A percentile compares a stretch with the other conserved stretches of the same genome.
These are phyloP conservation scores for Sanghuangporus sanghuang DNA, from an alignment of 1,284 basidiomycete species.

Conservation along the genomic window DNA sequence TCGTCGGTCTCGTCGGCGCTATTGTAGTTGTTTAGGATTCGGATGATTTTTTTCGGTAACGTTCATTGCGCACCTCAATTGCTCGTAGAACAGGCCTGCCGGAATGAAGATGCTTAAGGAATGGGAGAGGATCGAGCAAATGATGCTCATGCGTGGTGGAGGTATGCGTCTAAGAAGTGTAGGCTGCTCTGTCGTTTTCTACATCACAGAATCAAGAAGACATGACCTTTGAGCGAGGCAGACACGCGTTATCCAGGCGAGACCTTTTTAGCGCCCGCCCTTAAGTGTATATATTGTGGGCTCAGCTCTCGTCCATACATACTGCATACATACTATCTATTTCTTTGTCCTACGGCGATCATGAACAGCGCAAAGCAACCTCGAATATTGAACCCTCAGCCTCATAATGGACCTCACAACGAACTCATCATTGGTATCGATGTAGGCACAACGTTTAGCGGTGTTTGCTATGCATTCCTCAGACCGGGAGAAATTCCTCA, in stretches of 20 bases:
- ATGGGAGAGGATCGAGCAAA: no score
- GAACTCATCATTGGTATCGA: slow-evolving; percentile 10
- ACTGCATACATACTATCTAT: neutral
- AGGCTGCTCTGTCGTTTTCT: neutral
- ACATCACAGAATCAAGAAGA: neutral
- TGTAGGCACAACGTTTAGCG: slow-evolving; percentile 11
- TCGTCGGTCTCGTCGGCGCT: neutral
- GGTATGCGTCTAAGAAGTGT: no score
- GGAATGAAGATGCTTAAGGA: no score
- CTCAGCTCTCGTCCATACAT: no score
- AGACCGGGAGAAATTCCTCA: neutral
- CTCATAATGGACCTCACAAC: neutral
- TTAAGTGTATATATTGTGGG: no score
- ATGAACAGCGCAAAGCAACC: neutral
- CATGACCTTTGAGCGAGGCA: no score
- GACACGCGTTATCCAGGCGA: no score
- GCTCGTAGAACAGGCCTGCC: neutral
- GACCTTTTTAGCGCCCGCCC: no score
- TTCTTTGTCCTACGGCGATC: neutral
- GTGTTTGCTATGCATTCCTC: slow-evolving; percentile 1
- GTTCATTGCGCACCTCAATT: neutral
- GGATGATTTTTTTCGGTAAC: neutral
- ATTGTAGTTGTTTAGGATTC: neutral
- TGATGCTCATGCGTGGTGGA: no score
- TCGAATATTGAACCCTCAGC: neutral